Conservation (phyloP, 1,284 basidiomycete species). For the Boletus hoseneyae region DNA sequence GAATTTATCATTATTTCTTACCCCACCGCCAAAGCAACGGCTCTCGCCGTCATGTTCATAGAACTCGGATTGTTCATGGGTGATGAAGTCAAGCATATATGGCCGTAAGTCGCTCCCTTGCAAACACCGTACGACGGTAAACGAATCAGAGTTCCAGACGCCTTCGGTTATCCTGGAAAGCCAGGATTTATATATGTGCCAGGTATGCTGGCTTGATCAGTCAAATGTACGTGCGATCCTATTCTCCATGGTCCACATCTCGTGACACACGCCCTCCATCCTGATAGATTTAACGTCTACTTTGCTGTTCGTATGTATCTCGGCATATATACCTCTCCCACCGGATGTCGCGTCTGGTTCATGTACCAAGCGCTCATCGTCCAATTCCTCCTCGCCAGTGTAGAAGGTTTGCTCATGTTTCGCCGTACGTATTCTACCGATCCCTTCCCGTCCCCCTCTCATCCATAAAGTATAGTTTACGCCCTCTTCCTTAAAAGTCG, state of each 20-base stretch:
- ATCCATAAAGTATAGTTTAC: conserved; percentile 10
- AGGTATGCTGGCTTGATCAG: conserved; percentile 17
- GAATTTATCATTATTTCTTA: neutral
- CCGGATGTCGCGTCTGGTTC: conserved; percentile 21
- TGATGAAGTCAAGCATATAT: conserved; percentile 19
- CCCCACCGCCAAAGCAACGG: neutral
- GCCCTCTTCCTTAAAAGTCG: conserved; percentile 13
- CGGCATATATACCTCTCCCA: conserved; percentile 5
- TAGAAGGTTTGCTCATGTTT: conserved; percentile 15
- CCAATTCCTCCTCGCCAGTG: conserved; percentile 14
- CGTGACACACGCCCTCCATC: neutral
- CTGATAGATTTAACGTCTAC: conserved; percentile 18
- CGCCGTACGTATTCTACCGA: conserved; percentile 9
- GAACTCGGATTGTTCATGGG: conserved; percentile 16
- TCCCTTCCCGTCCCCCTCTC: neutral
- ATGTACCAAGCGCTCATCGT: conserved; percentile 15
- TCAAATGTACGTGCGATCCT: conserved; percentile 18
- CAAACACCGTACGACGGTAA: neutral
- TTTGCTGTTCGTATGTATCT: conserved; percentile 19
- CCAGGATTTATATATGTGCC: conserved; percentile 12
- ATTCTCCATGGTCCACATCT: too few species aligned
- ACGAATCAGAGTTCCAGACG: conserved; percentile 4
- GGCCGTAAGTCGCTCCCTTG: conserved; percentile 13
- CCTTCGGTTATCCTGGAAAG: conserved; percentile 6
- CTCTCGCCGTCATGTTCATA: conserved; percentile 15